Evolutionary conservation across 2,329 filamentous ascomycete species (phyloP), one percentile per base, ranked within the genome.

Genomic region (Cordyceps fumosorosea): DNA sequence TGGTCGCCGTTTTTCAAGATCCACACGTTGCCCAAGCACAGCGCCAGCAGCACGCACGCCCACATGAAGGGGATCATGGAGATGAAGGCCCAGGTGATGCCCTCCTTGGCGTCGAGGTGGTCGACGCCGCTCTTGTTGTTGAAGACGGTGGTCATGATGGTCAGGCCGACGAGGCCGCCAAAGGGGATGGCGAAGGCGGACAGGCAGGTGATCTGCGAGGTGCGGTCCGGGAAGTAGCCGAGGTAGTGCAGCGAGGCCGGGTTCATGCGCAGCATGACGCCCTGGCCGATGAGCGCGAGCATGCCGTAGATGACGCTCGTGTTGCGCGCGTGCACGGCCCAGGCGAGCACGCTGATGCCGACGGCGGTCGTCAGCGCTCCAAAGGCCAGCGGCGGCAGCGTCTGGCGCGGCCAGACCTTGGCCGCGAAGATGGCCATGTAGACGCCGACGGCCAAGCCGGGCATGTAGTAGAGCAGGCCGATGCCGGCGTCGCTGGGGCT

Each of bases 141-240:
- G 71, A 89, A 89, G 2, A 89, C 86, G 11, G 83, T 80, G 16
- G 85, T 81, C 87, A 89, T 89, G 67, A 89, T 79, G 0, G 86
- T 87, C 56, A 89, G 76, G 0, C 82, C 82, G 3, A 89, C 72
- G 0, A 86, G 88, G 12, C 87, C 86, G 4, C 88, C 87, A 26
- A 90, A 82, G 0, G 85, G 84, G 18, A 83, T 63, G 2, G 84
- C 79, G 60, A 89, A 83, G 0, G 80, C 77, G 71, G 87, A 79
- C 12, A 89, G 69, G 1, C 81, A 84, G 60, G 86, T 80, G 5
- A 88, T 82, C 0, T 81, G 76, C 0, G 86, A 80, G 16, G 88
- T 81, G 32, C 80, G 73, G 3, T 78, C 72, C 0, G 83, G 84
- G 71, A 86, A 88, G 64, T 85, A 81, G 0, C 83, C 87, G 0